Base-by-base conservation (phyloP, 2,329 filamentous ascomycete species). In the Stagonosporopsis rhizophila region DNA sequence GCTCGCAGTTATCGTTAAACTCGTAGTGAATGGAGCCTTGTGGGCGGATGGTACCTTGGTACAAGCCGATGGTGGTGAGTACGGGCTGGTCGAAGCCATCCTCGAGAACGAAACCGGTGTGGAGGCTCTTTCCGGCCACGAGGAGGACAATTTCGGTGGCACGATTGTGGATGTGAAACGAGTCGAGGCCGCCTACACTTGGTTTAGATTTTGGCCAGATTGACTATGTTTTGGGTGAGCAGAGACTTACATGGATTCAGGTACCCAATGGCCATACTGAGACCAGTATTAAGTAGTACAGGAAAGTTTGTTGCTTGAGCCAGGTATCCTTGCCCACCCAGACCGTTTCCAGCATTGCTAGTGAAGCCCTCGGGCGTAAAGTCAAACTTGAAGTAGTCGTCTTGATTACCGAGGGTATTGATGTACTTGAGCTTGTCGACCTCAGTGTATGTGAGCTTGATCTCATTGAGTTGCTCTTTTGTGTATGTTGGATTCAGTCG, bases 351-450 rank as follows among this genome's bases (percentile, higher is more conserved):
- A 17, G 39, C 48, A 22, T 51, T 44, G 38, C 48, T 38, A 3
- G 40, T 22, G 40, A 44, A 51, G 39, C 48, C 40, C 20, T 51
- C 48, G 12, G 32, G 48, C 15, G 48, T 51, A 22, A 51, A 51
- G 39, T 39, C 39, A 8, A 51, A 51, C 39, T 51, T 51, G 40
- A 51, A 51, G 32, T 51, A 44, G 40, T 51, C 40, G 8, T 51
- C 40, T n/a, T 40, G 44, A 23, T 44, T 28, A 6, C 48, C 48
- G 15, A 51, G 48, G 7, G 30, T 51, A 12, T 23, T 30, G 30
- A 51, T 51, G 40, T 51, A 51, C 40, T 51, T 51, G n/a, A 44
- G 23, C 22, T 51, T 51, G 12, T 51, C 48, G 20, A 51, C 48
- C 17, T 51, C 48, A 23, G 48, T 30, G 39, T 51, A 44, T n/a